These are phyloP conservation scores for Paralagenidium karlingii DNA, from an alignment of 352 stramenopile genomes.

Conservation along the genomic window DNA sequence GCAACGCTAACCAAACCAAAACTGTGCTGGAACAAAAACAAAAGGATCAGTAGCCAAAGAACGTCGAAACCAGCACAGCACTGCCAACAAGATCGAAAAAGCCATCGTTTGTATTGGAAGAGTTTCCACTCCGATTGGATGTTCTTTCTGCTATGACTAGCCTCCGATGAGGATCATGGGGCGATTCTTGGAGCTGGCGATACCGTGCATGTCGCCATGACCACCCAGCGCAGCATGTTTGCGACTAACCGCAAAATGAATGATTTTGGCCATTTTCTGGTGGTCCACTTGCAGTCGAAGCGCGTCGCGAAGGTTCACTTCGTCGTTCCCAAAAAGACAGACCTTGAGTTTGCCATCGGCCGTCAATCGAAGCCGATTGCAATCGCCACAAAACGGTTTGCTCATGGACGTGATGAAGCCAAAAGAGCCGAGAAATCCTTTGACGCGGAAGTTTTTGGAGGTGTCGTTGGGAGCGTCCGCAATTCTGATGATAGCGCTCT, in stretches of 20 bases:
- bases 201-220: constrained; percentile 89
- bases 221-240: constrained; percentile 93
- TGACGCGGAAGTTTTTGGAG: constrained; percentile 88
- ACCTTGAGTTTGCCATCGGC: constrained; percentile 93
- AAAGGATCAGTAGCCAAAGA: no score
- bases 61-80: no score
- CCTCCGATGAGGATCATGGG: constrained; percentile 98
- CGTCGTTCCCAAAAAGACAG: constrained; percentile 93
- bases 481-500: constrained; percentile 24
- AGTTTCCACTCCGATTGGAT: no score
- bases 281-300: constrained; percentile 71
- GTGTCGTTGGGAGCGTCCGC: constrained; percentile 87
- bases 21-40: no score
- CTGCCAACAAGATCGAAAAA: no score
- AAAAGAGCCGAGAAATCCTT: constrained; percentile 54
- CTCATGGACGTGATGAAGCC: constrained; percentile 98
- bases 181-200: constrained; percentile 88
- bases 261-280: constrained; percentile 76
- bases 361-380: constrained; percentile 94
- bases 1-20: no score
- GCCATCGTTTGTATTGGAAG: no score
- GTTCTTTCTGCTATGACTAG: constrained; percentile 31
- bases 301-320: constrained; percentile 88
- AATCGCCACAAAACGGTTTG: constrained; percentile 95
- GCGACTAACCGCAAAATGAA: constrained; percentile 81